These are phyloP conservation scores for Neurospora sublineolata DNA, from an alignment of 495 filamentous ascomycete species.

Conservation along the genomic window DNA sequence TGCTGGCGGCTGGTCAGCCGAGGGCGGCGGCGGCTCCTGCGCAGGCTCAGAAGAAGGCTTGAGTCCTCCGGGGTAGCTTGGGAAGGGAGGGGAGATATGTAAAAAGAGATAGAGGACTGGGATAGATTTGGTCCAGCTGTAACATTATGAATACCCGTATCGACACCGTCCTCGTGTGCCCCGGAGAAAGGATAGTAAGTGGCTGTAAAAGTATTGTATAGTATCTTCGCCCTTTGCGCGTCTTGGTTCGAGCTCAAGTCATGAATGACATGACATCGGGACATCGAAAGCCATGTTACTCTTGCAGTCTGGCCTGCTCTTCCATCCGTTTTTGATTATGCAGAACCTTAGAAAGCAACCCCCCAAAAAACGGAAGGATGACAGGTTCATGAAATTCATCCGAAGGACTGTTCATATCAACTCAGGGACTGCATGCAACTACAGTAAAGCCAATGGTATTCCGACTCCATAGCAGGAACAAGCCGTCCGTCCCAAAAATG, in stretches of 20 bases:
- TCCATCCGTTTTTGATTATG: not conserved
- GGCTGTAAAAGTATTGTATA: not conserved
- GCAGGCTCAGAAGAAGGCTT: conserved; percentile 8
- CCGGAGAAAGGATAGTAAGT: not conserved
- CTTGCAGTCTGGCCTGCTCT: not conserved
- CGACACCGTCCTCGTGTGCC: not conserved
- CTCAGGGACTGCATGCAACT: not conserved
- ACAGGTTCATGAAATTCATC: not conserved
- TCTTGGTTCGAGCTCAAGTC: not conserved
- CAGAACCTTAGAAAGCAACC: not conserved
- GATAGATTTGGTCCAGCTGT: not conserved
- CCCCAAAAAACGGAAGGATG: not conserved
- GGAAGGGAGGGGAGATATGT: not conserved
- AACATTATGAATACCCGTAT: not conserved
- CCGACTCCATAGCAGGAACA: not conserved
- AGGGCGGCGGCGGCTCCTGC: not conserved
- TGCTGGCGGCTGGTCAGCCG: conserved; percentile 12
- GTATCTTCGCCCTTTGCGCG: not conserved
- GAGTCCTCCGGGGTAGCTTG: not conserved
- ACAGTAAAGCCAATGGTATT: not conserved
- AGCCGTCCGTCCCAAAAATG: not conserved
- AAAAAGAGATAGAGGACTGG: not conserved
- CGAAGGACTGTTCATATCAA: not conserved
- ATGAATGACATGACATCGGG: not conserved
- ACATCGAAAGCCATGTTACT: not conserved